phyloP scores from a whole-genome alignment of 2,329 filamentous ascomycete genomes.

The Amesomyces nigricolor region DNA sequence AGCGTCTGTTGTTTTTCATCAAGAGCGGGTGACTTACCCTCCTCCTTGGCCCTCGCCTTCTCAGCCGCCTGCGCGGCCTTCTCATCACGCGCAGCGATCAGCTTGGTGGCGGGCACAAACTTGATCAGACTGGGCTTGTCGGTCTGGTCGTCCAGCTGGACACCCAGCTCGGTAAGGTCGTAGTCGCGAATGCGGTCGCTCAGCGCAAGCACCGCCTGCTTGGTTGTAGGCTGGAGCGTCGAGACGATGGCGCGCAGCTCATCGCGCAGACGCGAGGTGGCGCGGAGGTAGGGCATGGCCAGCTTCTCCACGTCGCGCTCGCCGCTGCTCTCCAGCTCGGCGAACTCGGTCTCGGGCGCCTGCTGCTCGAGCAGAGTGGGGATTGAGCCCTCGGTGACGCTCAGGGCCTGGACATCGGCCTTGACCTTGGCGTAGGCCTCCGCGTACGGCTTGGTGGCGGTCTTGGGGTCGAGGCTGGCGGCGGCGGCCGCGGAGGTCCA shows the following conservation, averaged over 20 bases:
- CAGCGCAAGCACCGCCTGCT: constrained; percentile 62
- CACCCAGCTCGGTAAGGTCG: constrained; percentile 73
- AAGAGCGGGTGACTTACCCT: constrained; percentile 34
- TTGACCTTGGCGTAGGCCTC: constrained; percentile 42
- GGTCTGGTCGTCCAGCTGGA: constrained; percentile 82
- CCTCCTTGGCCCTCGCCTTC: constrained; percentile 50
- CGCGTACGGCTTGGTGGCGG: constrained; percentile 34
- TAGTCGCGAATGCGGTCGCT: constrained; percentile 77
- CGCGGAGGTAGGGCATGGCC: constrained; percentile 50
- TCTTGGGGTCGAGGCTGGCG: constrained; percentile 28
- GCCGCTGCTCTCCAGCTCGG: constrained; percentile 40
- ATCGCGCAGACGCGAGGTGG: constrained; percentile 53
- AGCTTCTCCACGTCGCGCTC: constrained; percentile 48
- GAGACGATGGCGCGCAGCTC: constrained; percentile 54
- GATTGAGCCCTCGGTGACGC: constrained; percentile 44
- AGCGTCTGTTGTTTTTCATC: not conserved
- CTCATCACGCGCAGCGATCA: constrained; percentile 54
- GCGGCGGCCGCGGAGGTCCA: constrained; percentile 43
- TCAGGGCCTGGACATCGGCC: constrained; percentile 41
- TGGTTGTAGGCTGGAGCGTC: constrained; percentile 48
- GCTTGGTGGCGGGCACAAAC: constrained; percentile 48
- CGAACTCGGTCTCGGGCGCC: constrained; percentile 43
- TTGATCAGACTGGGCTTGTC: constrained; percentile 66
- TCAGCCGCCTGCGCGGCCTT: constrained; percentile 58
- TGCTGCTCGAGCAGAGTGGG: constrained; percentile 38